A percentile compares a stretch with the other conserved stretches of the same genome.
These are phyloP conservation scores for Catunica adiposa DNA, from an alignment of 2,329 filamentous ascomycete species.

Conservation along the genomic window DNA sequence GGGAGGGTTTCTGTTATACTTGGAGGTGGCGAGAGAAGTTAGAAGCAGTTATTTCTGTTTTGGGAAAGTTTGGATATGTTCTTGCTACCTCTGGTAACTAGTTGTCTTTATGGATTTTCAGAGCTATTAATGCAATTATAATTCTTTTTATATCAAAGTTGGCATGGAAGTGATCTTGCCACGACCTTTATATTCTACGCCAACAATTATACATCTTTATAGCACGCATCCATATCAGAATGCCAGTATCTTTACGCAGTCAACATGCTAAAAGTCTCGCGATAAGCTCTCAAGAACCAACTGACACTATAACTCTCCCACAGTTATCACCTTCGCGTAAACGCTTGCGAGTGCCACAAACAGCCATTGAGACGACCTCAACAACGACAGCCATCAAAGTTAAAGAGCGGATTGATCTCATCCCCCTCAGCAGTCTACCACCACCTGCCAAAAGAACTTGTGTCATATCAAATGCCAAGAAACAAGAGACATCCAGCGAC, in stretches of 20 bases:
- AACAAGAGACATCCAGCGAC: neutral
- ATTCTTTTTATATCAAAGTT: too few relatives aligned
- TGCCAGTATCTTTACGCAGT: constrained; percentile 1
- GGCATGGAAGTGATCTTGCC: too few relatives aligned
- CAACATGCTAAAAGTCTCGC: neutral
- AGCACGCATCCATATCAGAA: neutral
- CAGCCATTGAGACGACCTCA: neutral
- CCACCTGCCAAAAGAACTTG: neutral
- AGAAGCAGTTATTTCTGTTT: neutral
- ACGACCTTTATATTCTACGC: too few relatives aligned
- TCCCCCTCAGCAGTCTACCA: neutral
- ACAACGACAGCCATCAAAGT: neutral
- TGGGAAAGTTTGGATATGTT: neutral
- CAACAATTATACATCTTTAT: too few relatives aligned
- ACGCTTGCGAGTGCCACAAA: too few relatives aligned
- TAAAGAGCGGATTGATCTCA: neutral
- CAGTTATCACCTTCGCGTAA: neutral
- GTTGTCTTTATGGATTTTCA: too few relatives aligned
- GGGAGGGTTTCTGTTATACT: neutral
- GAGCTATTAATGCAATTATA: too few relatives aligned
- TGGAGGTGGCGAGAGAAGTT: neutral
- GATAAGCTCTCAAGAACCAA: neutral
- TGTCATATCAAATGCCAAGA: neutral
- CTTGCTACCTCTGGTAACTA: too few relatives aligned
- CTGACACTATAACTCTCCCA: neutral